Base-by-base conservation (phyloP, 192 early-diverging fungal species). In the Backusella westeae region DNA sequence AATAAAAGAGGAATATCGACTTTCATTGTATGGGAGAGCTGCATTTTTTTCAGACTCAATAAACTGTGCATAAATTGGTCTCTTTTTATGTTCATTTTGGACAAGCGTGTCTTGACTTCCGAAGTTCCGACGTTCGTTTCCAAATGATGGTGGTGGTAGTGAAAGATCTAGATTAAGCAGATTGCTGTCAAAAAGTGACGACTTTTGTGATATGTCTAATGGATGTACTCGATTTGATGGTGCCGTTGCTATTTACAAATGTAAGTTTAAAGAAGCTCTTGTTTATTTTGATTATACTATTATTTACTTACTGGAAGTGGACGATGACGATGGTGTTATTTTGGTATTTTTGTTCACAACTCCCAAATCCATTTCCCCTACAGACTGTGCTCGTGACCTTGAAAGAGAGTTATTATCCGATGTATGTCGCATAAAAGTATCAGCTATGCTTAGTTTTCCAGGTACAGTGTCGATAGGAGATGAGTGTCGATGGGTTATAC, bases 31-130 rank as follows among this genome's bases (percentile, higher is more conserved):
- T 29, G 70, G 12, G 4, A 63, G n/a, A 29, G 21, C 10, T 9
- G 42, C n/a, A 34, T 72, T 15, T 34, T 72, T 72, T 72, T 44
- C 70, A 29, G 70, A 23, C 10, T 72, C 70, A 44, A 46, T 72
- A 49, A 52, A 72, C 6, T 72, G 39, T 72, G 70, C 38, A 49
- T 72, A 72, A 32, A 72, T 72, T 17, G 70, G 70, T 38, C 21
- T 41, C 34, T 74, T 74, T 65, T 46, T 35, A 6, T 74, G 9
- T 29, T 63, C 21, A 56, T 12, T 49, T 59, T 74, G 72, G 6
- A 77, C 76, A 21, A 77, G 68, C 42, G 76, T 77, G 6, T 77
- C 76, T 65, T 77, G 76, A 32, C 76, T 77, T 32, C 76, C 76
- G 29, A 42, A 77, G 1, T 53, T 53, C 2, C 76, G 76, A 15